Evolutionary conservation across 345 rosid species (phyloP).

Genomic region (Bruguiera gymnorhiza): DNA sequence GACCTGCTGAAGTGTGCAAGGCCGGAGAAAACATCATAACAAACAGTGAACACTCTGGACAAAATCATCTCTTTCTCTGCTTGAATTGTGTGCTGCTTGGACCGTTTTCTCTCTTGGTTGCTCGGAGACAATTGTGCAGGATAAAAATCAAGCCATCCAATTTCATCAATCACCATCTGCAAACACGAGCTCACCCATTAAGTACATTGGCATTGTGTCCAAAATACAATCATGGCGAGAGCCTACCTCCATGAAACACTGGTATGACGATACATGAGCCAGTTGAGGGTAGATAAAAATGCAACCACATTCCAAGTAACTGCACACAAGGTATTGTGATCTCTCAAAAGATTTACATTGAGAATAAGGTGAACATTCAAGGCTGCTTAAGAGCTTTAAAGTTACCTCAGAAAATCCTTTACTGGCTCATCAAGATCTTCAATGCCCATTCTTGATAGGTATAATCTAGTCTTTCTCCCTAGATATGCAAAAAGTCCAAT

Average conservation of each 20-base stretch:
- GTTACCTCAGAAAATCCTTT: conserved; percentile 58
- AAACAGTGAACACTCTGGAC: conserved; percentile 51
- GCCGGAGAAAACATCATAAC: conserved; percentile 72
- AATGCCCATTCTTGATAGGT: conserved; percentile 44
- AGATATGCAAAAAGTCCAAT: conserved; percentile 68
- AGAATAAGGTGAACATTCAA: conserved; percentile 1
- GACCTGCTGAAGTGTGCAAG: conserved; percentile 65
- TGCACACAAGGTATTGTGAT: conserved; percentile 26
- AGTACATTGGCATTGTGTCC: conserved; percentile 12
- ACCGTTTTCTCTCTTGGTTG: conserved; percentile 43
- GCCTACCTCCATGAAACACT: conserved; percentile 59
- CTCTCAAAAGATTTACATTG: conserved; percentile 1
- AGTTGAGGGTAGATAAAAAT: conserved; percentile 57
- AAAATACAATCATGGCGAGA: conserved; percentile 14
- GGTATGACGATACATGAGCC: conserved; percentile 47
- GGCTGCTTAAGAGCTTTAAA: conserved; percentile 4
- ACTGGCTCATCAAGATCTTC: conserved; percentile 59
- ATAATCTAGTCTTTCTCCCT: conserved; percentile 52
- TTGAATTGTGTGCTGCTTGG: conserved; percentile 48
- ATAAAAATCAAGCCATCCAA: conserved; percentile 71
- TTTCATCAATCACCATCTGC: conserved; percentile 61
- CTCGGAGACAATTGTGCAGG: conserved; percentile 21
- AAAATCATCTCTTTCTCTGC: conserved; percentile 68
- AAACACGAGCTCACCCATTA: conserved; percentile 9
- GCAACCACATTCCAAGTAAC: conserved; percentile 68